Base-by-base conservation (phyloP, 805 yeast genomes). In the Candida stauntonica region DNA sequence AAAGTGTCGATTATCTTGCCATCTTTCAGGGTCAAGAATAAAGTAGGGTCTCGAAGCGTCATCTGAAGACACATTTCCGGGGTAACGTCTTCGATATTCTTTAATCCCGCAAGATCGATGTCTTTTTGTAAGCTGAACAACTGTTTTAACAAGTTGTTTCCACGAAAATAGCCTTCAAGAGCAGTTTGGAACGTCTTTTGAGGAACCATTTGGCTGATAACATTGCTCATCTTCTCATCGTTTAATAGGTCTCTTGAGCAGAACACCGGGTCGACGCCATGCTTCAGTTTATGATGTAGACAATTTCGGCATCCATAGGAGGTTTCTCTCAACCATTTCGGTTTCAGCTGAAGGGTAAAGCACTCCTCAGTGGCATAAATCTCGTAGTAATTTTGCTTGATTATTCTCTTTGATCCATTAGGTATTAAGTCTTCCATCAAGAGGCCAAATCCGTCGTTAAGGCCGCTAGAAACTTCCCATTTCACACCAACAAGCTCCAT, bases 251-350 rank as follows among this genome's bases (percentile, higher is more conserved):
- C 73, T 17, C 72, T 48, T 1, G 78, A 72, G 48, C 83, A 77
- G 50, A 70, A 72, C 1, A 7, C 19, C 1, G 68, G 65, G 7
- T 64, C 49, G 5, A 47, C 35, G 12, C 55, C 52, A 26, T 57
- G 57, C 23, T 67, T 62, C 33, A 57, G 43, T 23, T 56, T 61
- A 40, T 67, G 64, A 29, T 75, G 59, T 40, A 80, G 80, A 50
- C 85, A 78, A 4, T 81, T 78, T 6, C 85, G 58, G 48, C 85
- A 78, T 18, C 67, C 64, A 33, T 55, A 1, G 0, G 16, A 6
- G 3, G 41, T 41, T 2, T 9, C 44, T 4, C 66, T 73, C 23
- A 79, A 61, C 84, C 84, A 78, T 54, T 78, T 78, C 1, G 85
- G 85, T 51, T 78, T 78, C 47, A 77, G 62, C 46, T 78, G 81